Conservation (phyloP, 345 rosid species). For the Eucalyptus virginea region DNA sequence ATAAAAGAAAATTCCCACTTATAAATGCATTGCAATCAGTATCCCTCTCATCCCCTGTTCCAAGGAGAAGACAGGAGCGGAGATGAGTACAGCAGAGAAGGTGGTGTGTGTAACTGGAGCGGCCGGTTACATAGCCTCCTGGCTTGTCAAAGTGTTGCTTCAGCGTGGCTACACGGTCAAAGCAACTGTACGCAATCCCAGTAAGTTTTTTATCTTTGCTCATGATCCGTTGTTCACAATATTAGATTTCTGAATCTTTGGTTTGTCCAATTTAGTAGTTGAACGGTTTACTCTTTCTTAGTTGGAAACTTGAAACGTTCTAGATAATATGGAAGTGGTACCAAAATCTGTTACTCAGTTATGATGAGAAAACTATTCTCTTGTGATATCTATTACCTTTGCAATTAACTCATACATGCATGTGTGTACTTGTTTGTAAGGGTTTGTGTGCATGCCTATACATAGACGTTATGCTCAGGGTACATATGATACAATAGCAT, state of each 20-base stretch:
- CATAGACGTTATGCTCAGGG: not conserved
- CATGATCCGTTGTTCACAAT: not conserved
- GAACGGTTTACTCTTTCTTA: not conserved
- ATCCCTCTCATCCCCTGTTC: not conserved
- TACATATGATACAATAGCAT: not conserved
- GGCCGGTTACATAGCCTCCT: not conserved
- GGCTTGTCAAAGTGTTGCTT: slow-evolving; percentile 1
- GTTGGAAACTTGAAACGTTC: not conserved
- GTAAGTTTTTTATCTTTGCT: not conserved
- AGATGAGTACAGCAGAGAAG: not conserved
- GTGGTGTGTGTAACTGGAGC: not conserved
- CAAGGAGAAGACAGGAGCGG: not conserved
- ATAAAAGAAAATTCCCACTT: not conserved
- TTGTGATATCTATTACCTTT: not conserved
- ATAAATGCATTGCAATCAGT: not conserved
- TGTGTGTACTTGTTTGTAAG: not conserved
- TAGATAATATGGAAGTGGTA: not conserved
- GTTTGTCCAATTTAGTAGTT: not conserved
- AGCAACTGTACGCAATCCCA: slow-evolving; percentile 6
- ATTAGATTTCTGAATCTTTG: not conserved
- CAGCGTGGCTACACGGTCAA: not conserved
- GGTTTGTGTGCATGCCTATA: not conserved
- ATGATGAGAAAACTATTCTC: not conserved
- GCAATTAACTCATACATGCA: not conserved
- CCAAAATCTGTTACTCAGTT: not conserved